Evolutionary conservation across 805 yeast genomes (phyloP), one percentile per base, ranked within the genome.

Genomic region (Blastobotrys terrestris): DNA sequence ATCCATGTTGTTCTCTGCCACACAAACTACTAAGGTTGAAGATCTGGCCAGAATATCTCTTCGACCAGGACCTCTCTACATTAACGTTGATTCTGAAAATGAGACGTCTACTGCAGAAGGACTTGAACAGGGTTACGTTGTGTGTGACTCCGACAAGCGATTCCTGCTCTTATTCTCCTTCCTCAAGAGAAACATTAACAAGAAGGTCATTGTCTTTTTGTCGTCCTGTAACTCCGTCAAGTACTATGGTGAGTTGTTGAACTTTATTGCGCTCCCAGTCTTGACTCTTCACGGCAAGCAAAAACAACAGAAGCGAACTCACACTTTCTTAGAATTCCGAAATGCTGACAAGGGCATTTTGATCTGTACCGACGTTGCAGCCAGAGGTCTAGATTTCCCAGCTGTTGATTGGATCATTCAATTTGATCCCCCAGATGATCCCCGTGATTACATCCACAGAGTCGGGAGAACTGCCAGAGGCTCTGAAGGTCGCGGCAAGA

Each of bases 361-460:
- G 63, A 78, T 94, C 52, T 94, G 98, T 74, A 94, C 99, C 0
- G 99, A 94, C 71, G 99, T 94, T 60, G 99, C 99, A 31, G 99
- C 99, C 19, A 84, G 99, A 78, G 99, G 99, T 20, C 80, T 94
- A 60, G 99, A 94, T 75, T 94, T 94, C 62, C 99, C 99, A 51
- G 85, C 95, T 26, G 99, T 94, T 52, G 99, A 95, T 74, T 94
- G 99, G 99, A 94, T 94, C 65, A 86, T 94, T 59, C 99, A 94
- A 76, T 94, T 89, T 66, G 99, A 94, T 70, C 99, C 99, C 52
- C 99, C 99, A 69, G 99, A 94, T 84, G 99, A 94, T 73, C 99
- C 99, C 72, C 84, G 98, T 74, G 98, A 94, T 72, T 94, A 94
- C 70, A 94, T 94, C 61, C 99, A 94, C 74, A 83, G 99, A 72